Conservation (phyloP, 148 eudicot genomes). For the Chenopodium suecicum region DNA sequence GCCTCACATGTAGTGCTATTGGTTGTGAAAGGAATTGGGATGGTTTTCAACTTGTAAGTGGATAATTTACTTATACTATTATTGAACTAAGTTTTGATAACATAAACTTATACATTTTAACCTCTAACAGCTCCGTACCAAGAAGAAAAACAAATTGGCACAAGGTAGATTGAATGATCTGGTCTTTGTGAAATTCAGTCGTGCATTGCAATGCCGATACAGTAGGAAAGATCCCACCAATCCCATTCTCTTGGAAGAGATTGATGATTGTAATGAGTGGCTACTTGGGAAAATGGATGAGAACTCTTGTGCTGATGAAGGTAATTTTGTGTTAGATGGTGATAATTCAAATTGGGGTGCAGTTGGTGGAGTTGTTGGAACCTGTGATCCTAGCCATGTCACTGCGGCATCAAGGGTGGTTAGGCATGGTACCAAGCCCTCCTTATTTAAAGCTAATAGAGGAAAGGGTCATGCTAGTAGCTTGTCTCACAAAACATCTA, state of each 20-base stretch:
- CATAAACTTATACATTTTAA: no score
- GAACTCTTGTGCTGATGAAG: neutral
- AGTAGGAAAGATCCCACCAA: neutral
- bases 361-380: neutral
- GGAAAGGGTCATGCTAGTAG: no score
- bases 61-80: no score
- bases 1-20: slow-evolving; percentile 19
- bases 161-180: neutral
- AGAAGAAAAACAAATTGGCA: neutral
- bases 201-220: neutral
- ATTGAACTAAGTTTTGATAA: no score
- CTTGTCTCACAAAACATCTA: neutral
- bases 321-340: neutral
- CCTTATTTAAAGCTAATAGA: neutral
- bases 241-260: neutral
- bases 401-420: neutral
- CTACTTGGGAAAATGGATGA: neutral
- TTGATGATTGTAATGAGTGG: neutral
- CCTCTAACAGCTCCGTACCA: neutral
- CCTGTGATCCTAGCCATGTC: neutral
- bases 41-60: neutral
- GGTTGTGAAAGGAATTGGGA: slow-evolving; percentile 7
- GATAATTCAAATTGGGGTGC: neutral
- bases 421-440: neutral
- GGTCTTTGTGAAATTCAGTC: neutral